Evolutionary conservation across 2,329 filamentous ascomycete species (phyloP).

Genomic region (Harringtonia lauricola): DNA sequence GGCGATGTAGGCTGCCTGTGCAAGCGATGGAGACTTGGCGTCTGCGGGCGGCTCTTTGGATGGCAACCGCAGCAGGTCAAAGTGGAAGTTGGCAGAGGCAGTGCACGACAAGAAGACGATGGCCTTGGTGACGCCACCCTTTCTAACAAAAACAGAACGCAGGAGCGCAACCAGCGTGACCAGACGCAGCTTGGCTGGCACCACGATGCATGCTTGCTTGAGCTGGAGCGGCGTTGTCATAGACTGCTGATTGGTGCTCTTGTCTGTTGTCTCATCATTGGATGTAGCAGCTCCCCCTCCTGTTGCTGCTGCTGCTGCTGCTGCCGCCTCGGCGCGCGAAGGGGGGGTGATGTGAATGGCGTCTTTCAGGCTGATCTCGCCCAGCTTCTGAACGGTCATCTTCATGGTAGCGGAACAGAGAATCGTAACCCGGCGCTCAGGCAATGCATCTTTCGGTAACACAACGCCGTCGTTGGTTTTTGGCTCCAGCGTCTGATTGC

Average conservation of each 20-base stretch:
- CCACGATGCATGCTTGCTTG: slow-evolving; percentile 81
- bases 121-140: slow-evolving; percentile 88
- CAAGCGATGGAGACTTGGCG: slow-evolving; percentile 40
- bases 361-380: slow-evolving; percentile 90
- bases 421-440: slow-evolving; percentile 70
- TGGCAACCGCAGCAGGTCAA: slow-evolving; percentile 59
- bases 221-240: slow-evolving; percentile 86
- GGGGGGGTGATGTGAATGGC: slow-evolving; percentile 73
- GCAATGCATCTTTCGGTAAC: slow-evolving; percentile 49
- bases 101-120: slow-evolving; percentile 96
- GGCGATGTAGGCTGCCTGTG: slow-evolving; percentile 60
- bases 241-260: slow-evolving; percentile 35
- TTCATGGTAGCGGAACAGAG: slow-evolving; percentile 97
- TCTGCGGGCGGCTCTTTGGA: slow-evolving; percentile 11
- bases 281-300: not conserved
- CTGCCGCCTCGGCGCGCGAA: slow-evolving; percentile 23
- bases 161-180: slow-evolving; percentile 78
- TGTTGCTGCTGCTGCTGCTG: not conserved
- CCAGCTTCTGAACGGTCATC: slow-evolving; percentile 87
- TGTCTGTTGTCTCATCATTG: slow-evolving; percentile 22
- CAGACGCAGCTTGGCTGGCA: slow-evolving; percentile 79
- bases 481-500: slow-evolving; percentile 48
- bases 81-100: slow-evolving; percentile 95
- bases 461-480: slow-evolving; percentile 46
- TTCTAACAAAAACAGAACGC: slow-evolving; percentile 77